Evolutionary conservation across 176 grass and related monocot species (phyloP), one percentile per base, ranked within the genome.

Genomic region (Eragrostis nindensis): DNA sequence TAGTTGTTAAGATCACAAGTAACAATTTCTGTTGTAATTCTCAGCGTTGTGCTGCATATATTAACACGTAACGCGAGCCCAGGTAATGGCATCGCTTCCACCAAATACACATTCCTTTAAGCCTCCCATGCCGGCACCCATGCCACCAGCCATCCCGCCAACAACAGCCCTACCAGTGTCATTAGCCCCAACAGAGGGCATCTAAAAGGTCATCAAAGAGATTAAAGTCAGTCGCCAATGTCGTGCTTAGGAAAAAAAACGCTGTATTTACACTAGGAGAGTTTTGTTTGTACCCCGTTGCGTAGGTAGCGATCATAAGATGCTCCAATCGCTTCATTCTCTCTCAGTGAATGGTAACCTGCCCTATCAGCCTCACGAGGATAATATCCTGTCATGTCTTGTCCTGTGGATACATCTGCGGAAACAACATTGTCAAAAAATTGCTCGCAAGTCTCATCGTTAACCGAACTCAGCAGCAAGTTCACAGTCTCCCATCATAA

Each of bases 271-370:
- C 39, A 29, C 18, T 47, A 42, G 21, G 14, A 27, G 66, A 65
- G 5, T 41, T 50, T 18, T 54, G 19, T 80, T 5, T 43, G 59
- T 98, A 99, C 97, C 97, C 97, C 97, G 88, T 91, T 99, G 40
- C 93, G 97, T 40, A 99, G 75, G 86, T 96, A 99, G 62, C 89
- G 93, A 45, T 99, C 97, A 85, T 99, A 99, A 26, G 97, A 99
- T 67, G 93, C 93, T 57, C 90, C 93, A 66, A 99, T 90, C 54
- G 97, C 74, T 67, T 99, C 97, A 14, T 91, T 95, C 26, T 99
- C 97, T 80, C 97, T 96, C 62, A 99, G 80, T 29, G 83, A 61
- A 84, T 88, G 90, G 65, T 91, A 93, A 21, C 84, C 86, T 50
- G 86, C 6, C 70, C 94, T 87, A 11, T 97, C 94, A 62, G 86